These are phyloP conservation scores for Pichia sp. DNA, from an alignment of 1,139 yeast genomes.

Conservation along the genomic window DNA sequence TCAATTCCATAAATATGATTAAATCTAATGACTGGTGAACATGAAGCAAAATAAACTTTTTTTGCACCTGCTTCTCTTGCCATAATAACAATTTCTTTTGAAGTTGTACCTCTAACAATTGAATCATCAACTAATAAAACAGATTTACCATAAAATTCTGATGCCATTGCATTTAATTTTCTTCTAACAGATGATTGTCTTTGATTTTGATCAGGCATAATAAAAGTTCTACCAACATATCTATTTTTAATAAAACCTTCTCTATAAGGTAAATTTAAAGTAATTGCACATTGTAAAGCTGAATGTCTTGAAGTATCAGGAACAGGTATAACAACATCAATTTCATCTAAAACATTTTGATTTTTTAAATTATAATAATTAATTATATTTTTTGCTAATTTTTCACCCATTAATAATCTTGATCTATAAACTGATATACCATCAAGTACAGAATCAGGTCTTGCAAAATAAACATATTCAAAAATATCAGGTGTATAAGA, in stretches of 20 bases:
- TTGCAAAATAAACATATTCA: constrained; percentile 95
- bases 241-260: constrained; percentile 97
- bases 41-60: constrained; percentile 88
- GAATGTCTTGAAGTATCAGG: constrained; percentile 97
- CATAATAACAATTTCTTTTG: constrained; percentile 93
- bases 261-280: constrained; percentile 75
- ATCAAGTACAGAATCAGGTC: constrained; percentile 94
- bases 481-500: constrained; percentile 91
- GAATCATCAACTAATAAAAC: constrained; percentile 96
- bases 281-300: constrained; percentile 87
- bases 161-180: constrained; percentile 92
- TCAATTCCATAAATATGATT: constrained; percentile 98
- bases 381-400: constrained; percentile 69
- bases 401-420: constrained; percentile 90
- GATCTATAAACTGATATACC: constrained; percentile 93
- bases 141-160: constrained; percentile 78
- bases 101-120: constrained; percentile 95
- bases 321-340: constrained; percentile 95
- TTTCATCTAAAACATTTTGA: constrained; percentile 40
- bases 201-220: constrained; percentile 96
- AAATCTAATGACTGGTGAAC: constrained; percentile 94
- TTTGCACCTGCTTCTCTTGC: constrained; percentile 97
- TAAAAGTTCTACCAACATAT: constrained; percentile 94
- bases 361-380: constrained; percentile 44
- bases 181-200: constrained; percentile 91